Percentiles rank a stretch among this genome's conserved stretches.
Evolutionary conservation across 2,329 filamentous ascomycete genomes (phyloP).

Genomic region (Alternaria metachromatica): DNA sequence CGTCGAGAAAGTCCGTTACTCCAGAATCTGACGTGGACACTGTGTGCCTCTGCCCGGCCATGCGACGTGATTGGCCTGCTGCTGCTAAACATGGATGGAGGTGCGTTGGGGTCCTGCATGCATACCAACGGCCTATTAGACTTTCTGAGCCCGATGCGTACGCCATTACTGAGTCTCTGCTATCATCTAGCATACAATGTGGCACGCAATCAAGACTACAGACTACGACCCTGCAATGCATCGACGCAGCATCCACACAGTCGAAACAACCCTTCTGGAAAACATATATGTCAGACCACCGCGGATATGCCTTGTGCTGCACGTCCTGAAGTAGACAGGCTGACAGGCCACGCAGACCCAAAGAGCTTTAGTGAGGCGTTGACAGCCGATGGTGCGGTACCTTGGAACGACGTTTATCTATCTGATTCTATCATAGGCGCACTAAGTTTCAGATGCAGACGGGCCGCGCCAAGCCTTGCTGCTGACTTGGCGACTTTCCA

Average conservation of each 20-base stretch:
- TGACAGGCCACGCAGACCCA: slow-evolving; percentile 1
- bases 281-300: slow-evolving; percentile 1
- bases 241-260: slow-evolving; percentile 5
- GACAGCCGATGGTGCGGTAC: slow-evolving; percentile 15
- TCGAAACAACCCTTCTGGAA: slow-evolving; percentile 21
- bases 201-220: background rate
- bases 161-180: background rate
- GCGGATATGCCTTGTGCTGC: slow-evolving; percentile 14
- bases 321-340: slow-evolving; percentile 8
- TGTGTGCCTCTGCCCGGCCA: slow-evolving; percentile 7
- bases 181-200: background rate
- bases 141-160: background rate
- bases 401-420: slow-evolving; percentile 20
- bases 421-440: slow-evolving; percentile 32
- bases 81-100: slow-evolving; percentile 19
- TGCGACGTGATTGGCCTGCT: slow-evolving; percentile 14
- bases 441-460: slow-evolving; percentile 35
- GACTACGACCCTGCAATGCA: background rate
- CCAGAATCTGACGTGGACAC: slow-evolving; percentile 41
- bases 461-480: slow-evolving; percentile 12
- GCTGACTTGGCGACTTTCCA: slow-evolving; percentile 18
- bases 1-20: slow-evolving; percentile 29
- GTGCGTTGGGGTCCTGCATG: slow-evolving; percentile 20
- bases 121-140: slow-evolving; percentile 8
- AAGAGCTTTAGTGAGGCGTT: slow-evolving; percentile 14